Base-by-base conservation (phyloP, 257 asterid species). In the Ehretia macrophylla region DNA sequence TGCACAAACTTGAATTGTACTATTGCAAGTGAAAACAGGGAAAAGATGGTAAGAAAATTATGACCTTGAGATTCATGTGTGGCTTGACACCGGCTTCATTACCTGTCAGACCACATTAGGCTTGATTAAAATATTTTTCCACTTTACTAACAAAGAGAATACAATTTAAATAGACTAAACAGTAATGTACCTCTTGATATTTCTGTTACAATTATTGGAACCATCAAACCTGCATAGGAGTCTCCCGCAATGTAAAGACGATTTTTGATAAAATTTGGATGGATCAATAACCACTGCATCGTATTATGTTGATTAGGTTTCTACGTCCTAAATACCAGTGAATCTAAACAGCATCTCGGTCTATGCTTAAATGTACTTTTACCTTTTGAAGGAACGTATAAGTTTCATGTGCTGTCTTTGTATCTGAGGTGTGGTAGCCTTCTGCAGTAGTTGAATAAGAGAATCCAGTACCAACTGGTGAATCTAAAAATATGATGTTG, bases 201-300 rank as follows among this genome's bases (percentile, higher is more conserved):
- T 38, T 66, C 55, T 40, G 17, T 55, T n/a, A 55, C 69, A n/a
- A 75, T 14, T 17, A 72, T 38, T 5, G 87, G 84, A 51, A 62
- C 17, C 8, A 67, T n/a, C 50, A 52, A 55, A 10, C 73, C 86
- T 5, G 68, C 77, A 45, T 74, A 81, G 1, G 84, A 81, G 21
- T 75, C 82, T 27, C 87, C 87, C 11, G 47, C 67, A 18, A 81
- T 35, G 38, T 72, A 77, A 3, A 75, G 17, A 0, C 68, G 77
- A 61, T 75, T 68, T 8, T 46, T 66, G 1, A 67, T 50, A 32
- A 77, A 75, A 16, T 19, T 22, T 0, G 74, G 82, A 59, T 77
- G 70, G 23, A 55, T 64, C 49, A 58, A 8, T 17, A 77, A 18
- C 87, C 84, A 77, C 87, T 81, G 72, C 60, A 65, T 40, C 6